Conservation (phyloP, 371 early-diverging fungal species). For the Saksenaea vasiformis region DNA sequence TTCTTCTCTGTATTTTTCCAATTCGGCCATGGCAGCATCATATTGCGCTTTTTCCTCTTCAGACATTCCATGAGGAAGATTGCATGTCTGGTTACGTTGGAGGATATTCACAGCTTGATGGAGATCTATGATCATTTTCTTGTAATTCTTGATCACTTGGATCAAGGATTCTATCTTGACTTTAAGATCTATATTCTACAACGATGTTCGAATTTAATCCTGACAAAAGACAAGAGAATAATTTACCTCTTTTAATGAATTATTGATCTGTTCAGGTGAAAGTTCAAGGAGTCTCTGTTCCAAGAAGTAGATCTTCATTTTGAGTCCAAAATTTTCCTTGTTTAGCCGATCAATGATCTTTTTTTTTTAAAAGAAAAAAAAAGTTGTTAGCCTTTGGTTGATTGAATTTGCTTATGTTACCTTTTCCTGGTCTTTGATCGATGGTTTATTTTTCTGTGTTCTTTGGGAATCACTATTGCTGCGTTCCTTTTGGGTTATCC, state of each 20-base stretch:
- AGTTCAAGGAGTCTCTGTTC: slow-evolving; percentile 60
- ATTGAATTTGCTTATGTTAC: slow-evolving; percentile 24
- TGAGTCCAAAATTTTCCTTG: slow-evolving; percentile 73
- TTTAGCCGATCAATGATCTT: slow-evolving; percentile 70
- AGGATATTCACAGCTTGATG: slow-evolving; percentile 49
- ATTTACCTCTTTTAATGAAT: slow-evolving; percentile 58
- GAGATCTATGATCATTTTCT: slow-evolving; percentile 47
- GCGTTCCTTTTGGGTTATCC: slow-evolving; percentile 2
- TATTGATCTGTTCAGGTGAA: slow-evolving; percentile 61
- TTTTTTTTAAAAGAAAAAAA: too few relatives aligned
- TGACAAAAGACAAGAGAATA: not conserved
- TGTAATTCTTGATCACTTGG: slow-evolving; percentile 53
- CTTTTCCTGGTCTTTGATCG: slow-evolving; percentile 68
- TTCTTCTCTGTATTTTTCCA: slow-evolving; percentile 33
- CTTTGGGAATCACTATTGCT: slow-evolving; percentile 12
- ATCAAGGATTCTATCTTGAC: slow-evolving; percentile 49
- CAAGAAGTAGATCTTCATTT: slow-evolving; percentile 67
- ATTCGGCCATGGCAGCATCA: slow-evolving; percentile 33
- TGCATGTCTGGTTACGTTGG: slow-evolving; percentile 41
- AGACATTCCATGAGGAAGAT: slow-evolving; percentile 58
- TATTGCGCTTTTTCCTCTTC: slow-evolving; percentile 50
- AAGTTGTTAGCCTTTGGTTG: not conserved
- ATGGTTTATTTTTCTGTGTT: slow-evolving; percentile 35
- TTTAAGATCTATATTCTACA: slow-evolving; percentile 60
- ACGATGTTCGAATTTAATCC: not conserved